Evolutionary conservation across 2,329 filamentous ascomycete genomes (phyloP).

Genomic region (Hymenoscyphus occultus): DNA sequence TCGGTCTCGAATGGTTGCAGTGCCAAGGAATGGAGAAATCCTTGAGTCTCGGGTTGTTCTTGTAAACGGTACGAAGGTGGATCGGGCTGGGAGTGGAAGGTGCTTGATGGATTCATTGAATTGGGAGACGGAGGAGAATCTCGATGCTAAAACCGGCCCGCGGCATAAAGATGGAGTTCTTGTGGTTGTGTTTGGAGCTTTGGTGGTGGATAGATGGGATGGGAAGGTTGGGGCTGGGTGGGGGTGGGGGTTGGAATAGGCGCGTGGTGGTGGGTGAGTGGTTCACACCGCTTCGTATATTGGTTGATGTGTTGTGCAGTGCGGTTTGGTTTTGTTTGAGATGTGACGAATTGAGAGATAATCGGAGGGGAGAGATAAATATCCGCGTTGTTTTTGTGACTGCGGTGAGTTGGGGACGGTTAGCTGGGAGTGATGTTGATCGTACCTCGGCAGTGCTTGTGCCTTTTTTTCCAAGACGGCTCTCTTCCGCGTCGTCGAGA

Average conservation of each 20-base stretch:
- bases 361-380: background rate
- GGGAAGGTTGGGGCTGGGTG: background rate
- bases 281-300: constrained; percentile 2
- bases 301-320: background rate
- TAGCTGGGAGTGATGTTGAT: no score
- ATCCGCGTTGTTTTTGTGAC: background rate
- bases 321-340: background rate
- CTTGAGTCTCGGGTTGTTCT: background rate
- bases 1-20: background rate
- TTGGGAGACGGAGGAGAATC: background rate
- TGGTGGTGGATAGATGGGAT: no score
- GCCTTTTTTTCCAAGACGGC: background rate
- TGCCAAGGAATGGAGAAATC: background rate
- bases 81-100: background rate
- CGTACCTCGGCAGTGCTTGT: no score
- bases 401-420: background rate
- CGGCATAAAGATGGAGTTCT: background rate
- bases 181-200: no score
- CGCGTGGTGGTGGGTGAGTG: background rate
- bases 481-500: background rate
- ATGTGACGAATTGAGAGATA: background rate
- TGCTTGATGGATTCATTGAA: no score
- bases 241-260: background rate
- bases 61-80: background rate
- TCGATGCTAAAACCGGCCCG: background rate